These are phyloP conservation scores for Saraca asoca DNA, from an alignment of 331 rosid genomes.

Conservation along the genomic window DNA sequence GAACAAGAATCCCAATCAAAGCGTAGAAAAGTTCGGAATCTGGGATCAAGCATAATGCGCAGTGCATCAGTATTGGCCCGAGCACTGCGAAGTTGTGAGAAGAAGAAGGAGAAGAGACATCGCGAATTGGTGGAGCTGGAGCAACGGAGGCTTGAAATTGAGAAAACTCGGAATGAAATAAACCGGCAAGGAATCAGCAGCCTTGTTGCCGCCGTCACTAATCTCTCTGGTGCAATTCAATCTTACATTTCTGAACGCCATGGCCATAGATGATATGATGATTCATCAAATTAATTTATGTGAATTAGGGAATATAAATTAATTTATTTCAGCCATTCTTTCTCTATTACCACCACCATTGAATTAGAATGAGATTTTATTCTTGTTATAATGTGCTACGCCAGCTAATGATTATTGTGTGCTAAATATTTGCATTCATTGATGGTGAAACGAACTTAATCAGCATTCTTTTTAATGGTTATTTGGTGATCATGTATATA, in stretches of 20 bases:
- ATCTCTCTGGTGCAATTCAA: slow-evolving; percentile 66
- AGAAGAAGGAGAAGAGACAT: slow-evolving; percentile 62
- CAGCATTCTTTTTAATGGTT: slow-evolving; percentile 32
- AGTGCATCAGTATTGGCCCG: slow-evolving; percentile 53
- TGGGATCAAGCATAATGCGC: slow-evolving; percentile 57
- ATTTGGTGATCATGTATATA: slow-evolving; percentile 45
- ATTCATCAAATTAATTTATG: slow-evolving; percentile 12
- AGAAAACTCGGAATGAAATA: slow-evolving; percentile 49
- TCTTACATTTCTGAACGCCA: slow-evolving; percentile 52
- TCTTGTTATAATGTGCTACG: slow-evolving; percentile 34
- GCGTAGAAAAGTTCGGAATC: slow-evolving; percentile 48
- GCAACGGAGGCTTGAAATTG: slow-evolving; percentile 48
- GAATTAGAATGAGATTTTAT: slow-evolving; percentile 29
- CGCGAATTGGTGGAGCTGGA: slow-evolving; percentile 54
- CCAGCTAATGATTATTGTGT: slow-evolving; percentile 18
- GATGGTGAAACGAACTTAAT: slow-evolving; percentile 32
- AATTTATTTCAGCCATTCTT: slow-evolving; percentile 32
- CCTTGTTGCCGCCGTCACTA: slow-evolving; percentile 53
- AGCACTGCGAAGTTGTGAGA: slow-evolving; percentile 48
- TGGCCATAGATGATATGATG: slow-evolving; percentile 37
- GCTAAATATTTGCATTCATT: slow-evolving; percentile 37
- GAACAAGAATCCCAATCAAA: slow-evolving; percentile 41
- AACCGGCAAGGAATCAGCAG: slow-evolving; percentile 56
- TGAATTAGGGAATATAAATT: slow-evolving; percentile 13
- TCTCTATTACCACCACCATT: no score